Conservation (phyloP, 2,329 filamentous ascomycete species). For the Aspergillus ruber region DNA sequence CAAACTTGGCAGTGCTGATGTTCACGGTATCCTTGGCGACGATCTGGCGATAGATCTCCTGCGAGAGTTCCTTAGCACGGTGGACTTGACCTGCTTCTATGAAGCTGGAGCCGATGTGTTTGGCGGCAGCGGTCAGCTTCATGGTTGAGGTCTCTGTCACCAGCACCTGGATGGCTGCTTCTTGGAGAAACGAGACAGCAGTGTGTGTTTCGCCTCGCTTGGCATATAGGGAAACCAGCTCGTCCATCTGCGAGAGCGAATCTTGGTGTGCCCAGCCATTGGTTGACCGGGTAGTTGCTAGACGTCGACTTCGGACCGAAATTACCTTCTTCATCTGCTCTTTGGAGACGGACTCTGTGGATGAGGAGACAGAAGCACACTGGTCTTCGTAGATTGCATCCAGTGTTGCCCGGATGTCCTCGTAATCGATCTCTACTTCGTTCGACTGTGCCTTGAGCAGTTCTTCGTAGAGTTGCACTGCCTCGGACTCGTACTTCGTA, state of each 20-base stretch:
- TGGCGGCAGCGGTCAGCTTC: slow-evolving; percentile 27
- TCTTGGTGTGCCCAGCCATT: slow-evolving; percentile 37
- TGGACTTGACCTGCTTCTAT: slow-evolving; percentile 27
- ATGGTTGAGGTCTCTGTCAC: slow-evolving; percentile 24
- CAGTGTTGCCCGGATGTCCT: slow-evolving; percentile 29
- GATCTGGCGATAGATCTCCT: slow-evolving; percentile 36
- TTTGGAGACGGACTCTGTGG: slow-evolving; percentile 14
- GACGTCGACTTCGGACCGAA: slow-evolving; percentile 25
- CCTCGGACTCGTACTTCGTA: slow-evolving; percentile 29
- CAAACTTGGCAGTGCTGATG: slow-evolving; percentile 20
- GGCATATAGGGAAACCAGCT: slow-evolving; percentile 30
- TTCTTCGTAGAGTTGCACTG: slow-evolving; percentile 32
- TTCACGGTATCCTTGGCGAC: slow-evolving; percentile 31
- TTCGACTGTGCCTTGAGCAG: slow-evolving; percentile 26
- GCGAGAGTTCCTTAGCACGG: slow-evolving; percentile 25
- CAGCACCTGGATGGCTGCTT: slow-evolving; percentile 28
- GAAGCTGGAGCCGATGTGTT: slow-evolving; percentile 32
- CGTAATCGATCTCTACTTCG: slow-evolving; percentile 24
- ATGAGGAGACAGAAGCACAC: slow-evolving; percentile 13
- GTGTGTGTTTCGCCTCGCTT: slow-evolving; percentile 27
- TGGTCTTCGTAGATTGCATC: slow-evolving; percentile 36
- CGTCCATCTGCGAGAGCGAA: slow-evolving; percentile 30
- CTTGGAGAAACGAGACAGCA: slow-evolving; percentile 27
- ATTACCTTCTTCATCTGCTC: slow-evolving; percentile 25
- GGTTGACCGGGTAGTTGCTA: slow-evolving; percentile 22